Base-by-base conservation (phyloP, 495 filamentous ascomycete species). In the Daldinia decipiens region DNA sequence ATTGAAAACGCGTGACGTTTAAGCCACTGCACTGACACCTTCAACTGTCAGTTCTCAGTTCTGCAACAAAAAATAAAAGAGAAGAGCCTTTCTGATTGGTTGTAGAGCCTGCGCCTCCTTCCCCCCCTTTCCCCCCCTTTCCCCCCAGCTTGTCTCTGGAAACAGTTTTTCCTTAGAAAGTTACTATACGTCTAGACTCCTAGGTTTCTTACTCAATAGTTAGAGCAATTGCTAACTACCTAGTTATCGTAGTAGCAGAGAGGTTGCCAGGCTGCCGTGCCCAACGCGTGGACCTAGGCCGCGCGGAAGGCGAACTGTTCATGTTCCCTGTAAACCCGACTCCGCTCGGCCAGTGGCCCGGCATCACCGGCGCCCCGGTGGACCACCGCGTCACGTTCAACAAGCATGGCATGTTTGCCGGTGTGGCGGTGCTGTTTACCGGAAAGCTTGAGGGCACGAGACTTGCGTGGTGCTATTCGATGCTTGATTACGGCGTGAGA, bases 381-480 rank as follows among this genome's bases (percentile, higher is more conserved):
- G 34, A 61, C 39, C 56, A 61, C 19, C 51, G 68, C 56, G 62
- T 70, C 19, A n/a, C 65, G 13, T 62, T 61, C 17, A 38, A 55
- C 51, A 36, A 62, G 38, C 17, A 56, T 3, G 68, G 68, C 19
- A 32, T 57, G 21, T 62, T 70, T 40, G 56, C 62, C 15, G 68
- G 68, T 1, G 61, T 70, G 3, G 54, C 50, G 1, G 47, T 31
- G 19, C n/a, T 70, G n/a, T 40, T n/a, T 12, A 5, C 19, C 5
- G 61, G 26, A 24, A 32, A 60, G 11, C 34, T 47, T 0, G 54
- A 43, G 2, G 67, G 54, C 26, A 9, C 12, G 12, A 54, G 60
- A 2, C 27, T 65, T 19, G 31, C 61, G n/a, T 70, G 56, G 61
- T 65, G 61, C 38, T 65, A 65, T 24, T 56, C 67, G 9, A 51